Evolutionary conservation across 768 basidiomycete species (phyloP), one percentile per base, ranked within the genome.

Genomic region (Ramaria sp.): DNA sequence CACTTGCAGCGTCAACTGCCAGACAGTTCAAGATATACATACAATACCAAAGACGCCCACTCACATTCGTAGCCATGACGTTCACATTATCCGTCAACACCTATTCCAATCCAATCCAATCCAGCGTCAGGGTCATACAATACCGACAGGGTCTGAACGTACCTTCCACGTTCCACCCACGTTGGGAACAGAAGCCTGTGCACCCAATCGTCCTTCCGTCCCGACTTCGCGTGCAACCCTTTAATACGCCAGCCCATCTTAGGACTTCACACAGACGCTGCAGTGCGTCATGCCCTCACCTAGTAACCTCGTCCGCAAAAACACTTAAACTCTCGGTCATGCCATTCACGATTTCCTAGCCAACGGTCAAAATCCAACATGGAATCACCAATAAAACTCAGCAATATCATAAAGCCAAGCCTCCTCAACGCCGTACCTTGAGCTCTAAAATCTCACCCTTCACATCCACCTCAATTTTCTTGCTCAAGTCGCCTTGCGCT

Each of bases 151-250:
- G 15, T 28, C 41, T n/a, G 16, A 30, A 22, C 43, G 18, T 43
- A 73, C 76, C 73, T 92, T 92, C 96, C 96, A 98, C 0, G 91
- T 95, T 48, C 96, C 96, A 56, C 90, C 89, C 43, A 99, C 91
- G 63, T 92, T 89, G 58, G 84, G 85, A 36, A 98, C 96, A 52
- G 84, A 78, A 0, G 94, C 96, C 62, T 95, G 94, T 9, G 94
- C 95, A 49, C 95, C 96, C 63, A 98, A 74, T 61, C 83, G 78
- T 32, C 95, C 96, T 65, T 98, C 96, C 7, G 94, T 97, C 27
- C 96, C 96, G 65, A 98, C 96, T 70, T 98, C 93, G 59, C 90
- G 79, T 3, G 94, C 96, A 28, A 98, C 94, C 52, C 93, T 74
- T 32, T 10, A 52, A 27, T 41, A 30, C 52, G 25, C 3, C 8